phyloP scores from a whole-genome alignment of 2,329 filamentous ascomycete species.

The Curvularia lunata region DNA sequence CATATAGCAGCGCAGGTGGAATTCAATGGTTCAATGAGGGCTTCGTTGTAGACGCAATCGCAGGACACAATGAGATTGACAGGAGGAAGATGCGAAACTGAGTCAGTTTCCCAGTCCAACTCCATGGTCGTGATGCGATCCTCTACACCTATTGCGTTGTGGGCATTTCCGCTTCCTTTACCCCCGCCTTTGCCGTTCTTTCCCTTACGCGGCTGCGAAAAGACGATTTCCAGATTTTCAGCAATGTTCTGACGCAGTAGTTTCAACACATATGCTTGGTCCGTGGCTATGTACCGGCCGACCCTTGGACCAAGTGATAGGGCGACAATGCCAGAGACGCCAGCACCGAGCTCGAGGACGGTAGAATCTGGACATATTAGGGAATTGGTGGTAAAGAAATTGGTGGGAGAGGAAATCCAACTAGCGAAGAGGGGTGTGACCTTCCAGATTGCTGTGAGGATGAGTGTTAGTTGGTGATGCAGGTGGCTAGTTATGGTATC shows the following conservation, averaged over 20 bases:
- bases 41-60: conserved; percentile 95
- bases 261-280: conserved; percentile 83
- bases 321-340: conserved; percentile 81
- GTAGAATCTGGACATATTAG: conserved; percentile 63
- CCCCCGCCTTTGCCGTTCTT: neutral
- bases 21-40: conserved; percentile 81
- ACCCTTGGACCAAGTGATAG: conserved; percentile 69
- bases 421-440: conserved; percentile 82
- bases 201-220: conserved; percentile 10
- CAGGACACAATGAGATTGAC: conserved; percentile 81
- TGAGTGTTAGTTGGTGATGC: conserved; percentile 1
- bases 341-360: conserved; percentile 85
- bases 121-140: conserved; percentile 19
- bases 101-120: conserved; percentile 82
- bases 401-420: conserved; percentile 72
- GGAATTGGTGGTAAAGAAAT: conserved; percentile 65
- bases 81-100: conserved; percentile 55
- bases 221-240: conserved; percentile 57
- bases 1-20: conserved; percentile 80
- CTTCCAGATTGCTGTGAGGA: conserved; percentile 78
- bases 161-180: conserved; percentile 28
- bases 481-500: neutral
- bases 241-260: conserved; percentile 77
- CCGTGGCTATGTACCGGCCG: conserved; percentile 75
- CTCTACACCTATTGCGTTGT: neutral